phyloP scores from a whole-genome alignment of 768 basidiomycete species.

The Serpula lacrymans region DNA sequence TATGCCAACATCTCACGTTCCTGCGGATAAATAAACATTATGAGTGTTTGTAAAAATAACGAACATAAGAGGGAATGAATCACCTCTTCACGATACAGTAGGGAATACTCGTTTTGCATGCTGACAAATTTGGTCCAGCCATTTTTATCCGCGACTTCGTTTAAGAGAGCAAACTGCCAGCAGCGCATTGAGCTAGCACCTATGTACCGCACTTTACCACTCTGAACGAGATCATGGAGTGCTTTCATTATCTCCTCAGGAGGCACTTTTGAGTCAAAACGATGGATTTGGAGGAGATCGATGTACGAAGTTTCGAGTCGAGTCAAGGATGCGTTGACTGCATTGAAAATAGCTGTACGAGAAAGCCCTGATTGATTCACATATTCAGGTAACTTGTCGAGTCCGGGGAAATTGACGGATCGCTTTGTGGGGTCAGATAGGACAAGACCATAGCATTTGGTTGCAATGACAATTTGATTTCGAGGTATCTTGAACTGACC shows the following conservation, averaged over 20 bases:
- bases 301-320: slow-evolving; percentile 27
- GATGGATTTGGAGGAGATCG: slow-evolving; percentile 41
- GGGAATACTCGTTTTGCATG: slow-evolving; percentile 40
- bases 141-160: slow-evolving; percentile 23
- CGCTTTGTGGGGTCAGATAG: slow-evolving; percentile 3
- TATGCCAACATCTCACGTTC: slow-evolving; percentile 24
- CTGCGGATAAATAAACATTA: slow-evolving; percentile 14
- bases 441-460: slow-evolving; percentile 17
- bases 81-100: slow-evolving; percentile 38
- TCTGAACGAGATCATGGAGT: slow-evolving; percentile 42
- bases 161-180: slow-evolving; percentile 30
- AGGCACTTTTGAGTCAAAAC: slow-evolving; percentile 33
- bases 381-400: slow-evolving; percentile 9
- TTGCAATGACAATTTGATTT: slow-evolving; percentile 14
- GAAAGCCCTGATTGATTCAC: slow-evolving; percentile 21
- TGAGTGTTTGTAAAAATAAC: neutral
- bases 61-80: too few relatives aligned
- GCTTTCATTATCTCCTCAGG: slow-evolving; percentile 44
- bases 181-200: slow-evolving; percentile 10
- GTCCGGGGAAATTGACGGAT: slow-evolving; percentile 6
- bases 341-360: slow-evolving; percentile 32
- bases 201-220: slow-evolving; percentile 32
- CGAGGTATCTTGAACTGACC: slow-evolving; percentile 24
- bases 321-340: slow-evolving; percentile 28
- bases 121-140: slow-evolving; percentile 38